Conservation (phyloP, 225 moss, liverwort and hornwort genomes). For the Ulota crispa region DNA sequence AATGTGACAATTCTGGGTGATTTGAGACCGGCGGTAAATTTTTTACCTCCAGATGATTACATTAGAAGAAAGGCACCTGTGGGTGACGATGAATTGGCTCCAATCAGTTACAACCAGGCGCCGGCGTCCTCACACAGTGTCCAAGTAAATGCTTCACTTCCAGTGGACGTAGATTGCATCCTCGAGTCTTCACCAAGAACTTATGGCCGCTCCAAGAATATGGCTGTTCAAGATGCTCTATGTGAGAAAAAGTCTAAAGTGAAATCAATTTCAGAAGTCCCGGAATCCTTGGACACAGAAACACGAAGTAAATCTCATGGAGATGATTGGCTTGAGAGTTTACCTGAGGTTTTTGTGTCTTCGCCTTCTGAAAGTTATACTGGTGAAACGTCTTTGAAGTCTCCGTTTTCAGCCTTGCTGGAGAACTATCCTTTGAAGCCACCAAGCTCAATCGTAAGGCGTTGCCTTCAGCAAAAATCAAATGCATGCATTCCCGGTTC, state of each 20-base stretch:
- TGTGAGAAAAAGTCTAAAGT: slow-evolving; percentile 5
- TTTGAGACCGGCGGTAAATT: background rate
- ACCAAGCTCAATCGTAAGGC: slow-evolving; percentile 54
- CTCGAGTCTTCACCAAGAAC: slow-evolving; percentile 28
- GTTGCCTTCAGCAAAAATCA: slow-evolving; percentile 49
- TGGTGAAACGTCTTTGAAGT: slow-evolving; percentile 24
- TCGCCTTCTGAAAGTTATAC: slow-evolving; percentile 19
- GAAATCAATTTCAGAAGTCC: slow-evolving; percentile 16
- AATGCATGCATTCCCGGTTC: slow-evolving; percentile 18
- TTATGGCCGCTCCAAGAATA: slow-evolving; percentile 4
- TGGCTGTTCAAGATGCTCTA: slow-evolving; percentile 18
- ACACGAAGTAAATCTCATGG: slow-evolving; percentile 10
- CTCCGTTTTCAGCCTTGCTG: slow-evolving; percentile 57
- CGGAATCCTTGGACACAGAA: slow-evolving; percentile 16
- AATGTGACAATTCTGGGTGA: background rate
- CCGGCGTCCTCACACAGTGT: slow-evolving; percentile 13
- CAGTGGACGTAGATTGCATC: slow-evolving; percentile 1
- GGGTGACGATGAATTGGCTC: slow-evolving; percentile 16
- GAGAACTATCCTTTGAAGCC: slow-evolving; percentile 47
- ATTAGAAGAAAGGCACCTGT: slow-evolving; percentile 23
- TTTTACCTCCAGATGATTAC: slow-evolving; percentile 23
- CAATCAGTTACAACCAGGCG: slow-evolving; percentile 9
- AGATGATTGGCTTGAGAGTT: slow-evolving; percentile 19
- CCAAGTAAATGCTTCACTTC: slow-evolving; percentile 25
- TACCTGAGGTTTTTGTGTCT: slow-evolving; percentile 27